Evolutionary conservation across 2,329 filamentous ascomycete genomes (phyloP).

Genomic region (Domatiomyces globalis): DNA sequence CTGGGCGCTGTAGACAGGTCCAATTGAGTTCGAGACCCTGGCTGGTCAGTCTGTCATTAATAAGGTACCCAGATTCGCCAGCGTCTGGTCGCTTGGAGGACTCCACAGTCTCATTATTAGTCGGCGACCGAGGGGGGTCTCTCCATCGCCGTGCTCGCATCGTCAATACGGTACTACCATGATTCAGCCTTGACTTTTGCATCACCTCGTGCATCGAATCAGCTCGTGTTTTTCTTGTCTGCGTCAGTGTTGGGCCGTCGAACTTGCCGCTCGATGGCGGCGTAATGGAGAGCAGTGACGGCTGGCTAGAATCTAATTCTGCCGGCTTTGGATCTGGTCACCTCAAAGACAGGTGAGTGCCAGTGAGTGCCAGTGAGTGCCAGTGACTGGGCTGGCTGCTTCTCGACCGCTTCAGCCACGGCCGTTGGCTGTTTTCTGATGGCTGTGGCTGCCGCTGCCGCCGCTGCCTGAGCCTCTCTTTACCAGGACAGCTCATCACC

Average conservation of each 20-base stretch:
- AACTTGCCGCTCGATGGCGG: not conserved
- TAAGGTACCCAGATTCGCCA: not conserved
- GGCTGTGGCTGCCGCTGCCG: not conserved
- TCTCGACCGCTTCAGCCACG: not conserved
- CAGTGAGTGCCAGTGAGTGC: not conserved
- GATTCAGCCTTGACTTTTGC: not conserved
- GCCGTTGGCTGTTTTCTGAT: not conserved
- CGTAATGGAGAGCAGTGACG: not conserved
- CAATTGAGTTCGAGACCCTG: not conserved
- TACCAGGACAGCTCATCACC: not conserved
- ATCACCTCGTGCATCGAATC: not conserved
- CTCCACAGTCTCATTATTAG: not conserved
- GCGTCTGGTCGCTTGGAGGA: not conserved
- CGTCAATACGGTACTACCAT: not conserved
- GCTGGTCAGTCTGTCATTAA: not conserved
- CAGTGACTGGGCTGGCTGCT: not conserved
- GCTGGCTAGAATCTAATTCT: not conserved
- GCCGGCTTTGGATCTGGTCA: not conserved
- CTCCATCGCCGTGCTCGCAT: not conserved
- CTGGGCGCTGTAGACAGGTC: not conserved
- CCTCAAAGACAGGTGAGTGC: not conserved
- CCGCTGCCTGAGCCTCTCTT: no score
- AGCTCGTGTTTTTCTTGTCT: not conserved
- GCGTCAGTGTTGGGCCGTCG: not conserved
- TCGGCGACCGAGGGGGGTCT: not conserved